phyloP scores from a whole-genome alignment of 2,329 filamentous ascomycete genomes.

The Venturia aucupariae region DNA sequence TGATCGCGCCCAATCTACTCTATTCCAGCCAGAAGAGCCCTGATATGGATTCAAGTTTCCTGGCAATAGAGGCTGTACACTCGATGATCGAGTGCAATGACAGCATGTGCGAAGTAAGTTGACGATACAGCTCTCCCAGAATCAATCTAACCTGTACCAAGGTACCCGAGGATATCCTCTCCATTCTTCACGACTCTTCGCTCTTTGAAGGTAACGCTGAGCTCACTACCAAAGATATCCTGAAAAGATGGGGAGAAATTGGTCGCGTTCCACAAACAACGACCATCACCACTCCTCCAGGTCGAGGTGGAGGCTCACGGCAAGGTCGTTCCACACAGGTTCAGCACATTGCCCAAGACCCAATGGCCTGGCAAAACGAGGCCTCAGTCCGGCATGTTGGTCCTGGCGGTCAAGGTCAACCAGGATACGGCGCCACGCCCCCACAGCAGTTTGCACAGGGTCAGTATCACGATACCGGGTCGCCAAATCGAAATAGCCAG shows the following conservation, averaged over 20 bases:
- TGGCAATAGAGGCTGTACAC: conserved; percentile 87
- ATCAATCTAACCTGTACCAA: conserved; percentile 33
- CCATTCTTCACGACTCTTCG: conserved; percentile 71
- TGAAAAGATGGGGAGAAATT: conserved; percentile 85
- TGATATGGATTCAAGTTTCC: conserved; percentile 78
- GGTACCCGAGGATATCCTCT: conserved; percentile 88
- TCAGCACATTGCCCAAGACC: conserved; percentile 12
- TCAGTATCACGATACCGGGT: conserved; percentile 9
- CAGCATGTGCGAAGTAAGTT: conserved; percentile 87
- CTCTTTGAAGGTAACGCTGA: conserved; percentile 77
- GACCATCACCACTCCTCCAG: background rate
- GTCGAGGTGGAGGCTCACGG: conserved; percentile 7
- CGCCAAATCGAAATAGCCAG: conserved; percentile 13
- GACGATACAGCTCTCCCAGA: background rate
- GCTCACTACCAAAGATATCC: conserved; percentile 92
- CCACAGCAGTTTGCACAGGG: conserved; percentile 1
- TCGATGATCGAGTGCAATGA: conserved; percentile 88
- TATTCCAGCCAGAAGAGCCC: conserved; percentile 53
- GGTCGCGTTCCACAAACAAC: conserved; percentile 32
- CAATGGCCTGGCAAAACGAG: conserved; percentile 14
- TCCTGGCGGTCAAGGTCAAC: background rate
- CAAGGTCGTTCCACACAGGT: conserved; percentile 13
- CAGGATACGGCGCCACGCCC: conserved; percentile 5
- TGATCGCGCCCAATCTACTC: conserved; percentile 92
- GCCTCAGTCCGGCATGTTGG: conserved; percentile 15